Evolutionary conservation across 2,329 filamentous ascomycete species (phyloP), one percentile per base, ranked within the genome.

Genomic region (Monosporascus sp.): DNA sequence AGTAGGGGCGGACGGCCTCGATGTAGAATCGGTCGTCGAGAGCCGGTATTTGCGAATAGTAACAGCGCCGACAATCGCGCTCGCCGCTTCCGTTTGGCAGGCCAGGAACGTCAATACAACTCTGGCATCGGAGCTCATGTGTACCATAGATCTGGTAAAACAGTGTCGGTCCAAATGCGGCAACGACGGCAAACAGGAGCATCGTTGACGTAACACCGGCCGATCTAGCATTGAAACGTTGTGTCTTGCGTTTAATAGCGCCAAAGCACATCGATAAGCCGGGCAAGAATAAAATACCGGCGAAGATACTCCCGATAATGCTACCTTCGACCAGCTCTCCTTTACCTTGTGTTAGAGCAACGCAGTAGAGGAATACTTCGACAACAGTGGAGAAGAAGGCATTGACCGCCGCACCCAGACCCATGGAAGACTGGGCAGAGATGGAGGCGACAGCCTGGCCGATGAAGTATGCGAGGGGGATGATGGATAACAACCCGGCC

Each of bases 111-210:
- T 84, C 79, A 48, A 81, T 73, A 56, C 81, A 85, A 52, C 81
- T 82, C 53, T 84, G 83, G 66, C 94, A 99, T 65, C 91, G 94
- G 50, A 99, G 82, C 73, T 99, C 91, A 67, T 99, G 94, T 48
- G 91, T 96, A 62, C 94, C 95, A 70, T 97, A 97, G 58, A 99
- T 96, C 67, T 99, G 93, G 73, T 97, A 99, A 74, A 99, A 99
- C 16, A 99, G 76, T 0, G 94, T 99, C 3, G 94, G 94, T 0
- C 93, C 88, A 71, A 99, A 99, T 8, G 93, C 91, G 57, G 90
- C 93, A 62, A 99, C 94, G 40, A 96, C 89, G 24, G 94, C 93
- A 68, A 99, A 99, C 9, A 99, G 79, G 53, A 99, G 76, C 94
- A 99, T 99, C 0, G 94, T 99, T 2, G 92, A 97, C 1, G 93